phyloP scores from a whole-genome alignment of 495 filamentous ascomycete genomes.

The Penicillium paxilli region DNA sequence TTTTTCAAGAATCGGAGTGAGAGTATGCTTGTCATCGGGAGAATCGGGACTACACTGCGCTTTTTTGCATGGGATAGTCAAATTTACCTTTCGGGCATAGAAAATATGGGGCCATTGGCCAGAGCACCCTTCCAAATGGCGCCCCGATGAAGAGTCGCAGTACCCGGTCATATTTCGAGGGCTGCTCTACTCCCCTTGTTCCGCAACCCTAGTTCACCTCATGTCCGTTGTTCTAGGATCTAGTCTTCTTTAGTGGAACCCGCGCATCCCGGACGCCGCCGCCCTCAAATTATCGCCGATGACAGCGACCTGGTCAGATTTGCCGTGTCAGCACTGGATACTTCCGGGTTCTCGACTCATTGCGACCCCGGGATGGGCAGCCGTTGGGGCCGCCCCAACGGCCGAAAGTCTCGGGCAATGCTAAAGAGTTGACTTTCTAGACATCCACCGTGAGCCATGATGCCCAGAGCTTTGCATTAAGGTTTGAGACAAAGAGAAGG shows the following conservation, averaged over 20 bases:
- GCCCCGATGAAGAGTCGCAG: conserved; percentile 6
- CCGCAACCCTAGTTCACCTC: conserved; percentile 9
- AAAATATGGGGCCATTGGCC: conserved; percentile 11
- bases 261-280: not conserved
- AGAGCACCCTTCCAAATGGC: not conserved
- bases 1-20: not conserved
- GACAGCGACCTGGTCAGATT: not conserved
- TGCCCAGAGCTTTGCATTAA: not conserved
- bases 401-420: not conserved
- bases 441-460: conserved; percentile 12
- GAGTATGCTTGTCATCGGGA: conserved; percentile 1
- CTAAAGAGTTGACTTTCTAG: not conserved
- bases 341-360: not conserved
- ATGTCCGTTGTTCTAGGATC: conserved; percentile 28
- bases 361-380: conserved; percentile 2
- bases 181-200: conserved; percentile 9
- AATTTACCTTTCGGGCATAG: conserved; percentile 6
- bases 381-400: conserved; percentile 3
- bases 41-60: conserved; percentile 8
- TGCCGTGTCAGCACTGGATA: conserved; percentile 5
- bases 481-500: conserved; percentile 15
- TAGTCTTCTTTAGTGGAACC: conserved; percentile 7
- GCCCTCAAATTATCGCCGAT: not conserved
- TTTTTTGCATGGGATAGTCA: conserved; percentile 4
- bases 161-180: conserved; percentile 13